Evolutionary conservation across 1,284 basidiomycete species (phyloP), one percentile per base, ranked within the genome.

Genomic region (Afroboletus lepidellus): DNA sequence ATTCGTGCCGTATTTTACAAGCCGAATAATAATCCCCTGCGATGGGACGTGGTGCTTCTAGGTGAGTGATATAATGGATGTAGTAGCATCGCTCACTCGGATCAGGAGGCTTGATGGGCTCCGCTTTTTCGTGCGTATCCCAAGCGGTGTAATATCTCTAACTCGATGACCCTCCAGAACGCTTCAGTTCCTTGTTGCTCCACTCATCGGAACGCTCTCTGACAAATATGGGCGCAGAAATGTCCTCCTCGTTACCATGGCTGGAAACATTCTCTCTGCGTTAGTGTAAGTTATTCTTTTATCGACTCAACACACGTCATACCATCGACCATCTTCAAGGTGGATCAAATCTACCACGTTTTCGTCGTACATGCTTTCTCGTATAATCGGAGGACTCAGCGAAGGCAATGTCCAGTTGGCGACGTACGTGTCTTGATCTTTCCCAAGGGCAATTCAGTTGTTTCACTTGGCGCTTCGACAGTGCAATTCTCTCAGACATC

Each of bases 341-440:
- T 97, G 94, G 94, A 79, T 96, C 38, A 78, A 86, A 60, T 92
- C 92, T 0, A 92, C 91, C 1, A 84, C 86, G 0, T 97, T 96
- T 63, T 83, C 85, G 2, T 85, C 90, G 0, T 97, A 92, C 67
- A 79, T 94, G 74, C 77, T 94, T n/a, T 92, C 92, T 12, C 81
- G 94, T 24, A 77, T 94, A 7, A 84, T 96, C 39, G 94, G 93
- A 5, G 94, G 93, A 1, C 74, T 94, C 15, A 92, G 90, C 62
- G 93, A 96, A 74, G 93, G 89, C 46, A 91, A 91, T 60, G 88
- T 91, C 12, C 88, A 91, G 63, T 73, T 91, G 46, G 88, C 88
- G 32, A 89, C 88, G 87, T 88, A 58, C 57, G 84, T 75, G 15
- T 32, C 25, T 34, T 43, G 27, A 39, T 24, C 15, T 45, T 41